Evolutionary conservation across 2,329 filamentous ascomycete species (phyloP).

Genomic region (Trichoderma pleuroti): DNA sequence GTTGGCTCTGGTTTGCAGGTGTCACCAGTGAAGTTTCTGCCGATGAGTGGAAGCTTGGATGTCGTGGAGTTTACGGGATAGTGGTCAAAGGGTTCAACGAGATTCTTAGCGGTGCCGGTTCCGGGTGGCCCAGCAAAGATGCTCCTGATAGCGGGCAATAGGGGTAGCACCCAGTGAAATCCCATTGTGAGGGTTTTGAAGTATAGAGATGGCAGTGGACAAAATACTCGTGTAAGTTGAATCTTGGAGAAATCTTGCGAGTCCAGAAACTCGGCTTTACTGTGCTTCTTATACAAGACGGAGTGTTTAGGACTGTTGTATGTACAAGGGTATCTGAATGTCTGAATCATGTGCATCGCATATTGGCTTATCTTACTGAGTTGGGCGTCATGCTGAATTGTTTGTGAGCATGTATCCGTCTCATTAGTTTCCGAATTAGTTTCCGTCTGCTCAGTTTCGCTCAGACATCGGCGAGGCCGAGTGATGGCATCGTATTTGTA

Average conservation of each 20-base stretch:
- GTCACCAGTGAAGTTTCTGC: not conserved
- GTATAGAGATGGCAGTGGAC: no score
- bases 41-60: not conserved
- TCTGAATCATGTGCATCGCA: not conserved
- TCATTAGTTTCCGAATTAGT: not conserved
- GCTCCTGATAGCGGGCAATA: not conserved
- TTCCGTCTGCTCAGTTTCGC: not conserved
- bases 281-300: not conserved
- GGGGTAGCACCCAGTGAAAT: not conserved
- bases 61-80: not conserved
- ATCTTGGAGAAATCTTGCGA: not conserved
- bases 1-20: not conserved
- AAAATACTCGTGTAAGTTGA: not conserved
- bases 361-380: not conserved
- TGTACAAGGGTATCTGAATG: not conserved
- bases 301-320: not conserved
- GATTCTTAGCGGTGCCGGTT: not conserved
- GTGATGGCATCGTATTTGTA: not conserved
- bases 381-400: not conserved
- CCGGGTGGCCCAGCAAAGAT: not conserved
- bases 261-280: not conserved
- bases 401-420: not conserved
- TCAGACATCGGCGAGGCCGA: not conserved
- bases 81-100: not conserved
- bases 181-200: not conserved